Conservation (phyloP, 352 stramenopile species). For the Phytophthora sojae region DNA sequence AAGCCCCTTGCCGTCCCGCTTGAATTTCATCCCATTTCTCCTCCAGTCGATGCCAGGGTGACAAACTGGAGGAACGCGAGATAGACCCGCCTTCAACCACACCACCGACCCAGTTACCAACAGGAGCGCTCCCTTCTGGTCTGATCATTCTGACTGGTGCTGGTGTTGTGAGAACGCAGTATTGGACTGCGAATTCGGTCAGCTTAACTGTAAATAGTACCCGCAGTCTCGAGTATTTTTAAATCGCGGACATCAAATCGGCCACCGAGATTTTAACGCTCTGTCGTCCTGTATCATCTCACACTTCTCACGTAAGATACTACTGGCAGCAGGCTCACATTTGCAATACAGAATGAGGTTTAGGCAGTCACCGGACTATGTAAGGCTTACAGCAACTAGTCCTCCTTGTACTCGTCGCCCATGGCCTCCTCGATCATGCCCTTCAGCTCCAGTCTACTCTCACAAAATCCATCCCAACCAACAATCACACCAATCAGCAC, state of each 20-base stretch:
- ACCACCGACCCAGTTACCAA: not conserved
- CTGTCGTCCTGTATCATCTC: no score
- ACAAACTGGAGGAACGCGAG: no score
- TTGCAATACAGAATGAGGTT: not conserved
- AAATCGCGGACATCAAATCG: not conserved
- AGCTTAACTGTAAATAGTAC: not conserved
- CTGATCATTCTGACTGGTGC: not conserved
- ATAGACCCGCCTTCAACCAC: not conserved
- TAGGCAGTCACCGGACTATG: not conserved
- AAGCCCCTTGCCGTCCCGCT: slow-evolving; percentile 24
- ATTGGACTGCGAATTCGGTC: not conserved
- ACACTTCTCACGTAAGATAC: not conserved
- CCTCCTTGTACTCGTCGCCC: slow-evolving; percentile 91
- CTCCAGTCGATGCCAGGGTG: slow-evolving; percentile 8
- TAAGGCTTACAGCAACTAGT: slow-evolving; percentile 39
- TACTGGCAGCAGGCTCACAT: not conserved
- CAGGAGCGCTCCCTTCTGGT: not conserved
- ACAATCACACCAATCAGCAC: not conserved
- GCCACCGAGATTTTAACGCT: not conserved
- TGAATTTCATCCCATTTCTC: slow-evolving; percentile 28
- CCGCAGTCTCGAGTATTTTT: not conserved
- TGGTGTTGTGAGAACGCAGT: not conserved
- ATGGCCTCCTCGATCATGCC: slow-evolving; percentile 91
- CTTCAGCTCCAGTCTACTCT: slow-evolving; percentile 77
- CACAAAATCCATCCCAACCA: not conserved